Conservation (phyloP, 495 filamentous ascomycete species). For the Paragyromitra xinjiangensis region DNA sequence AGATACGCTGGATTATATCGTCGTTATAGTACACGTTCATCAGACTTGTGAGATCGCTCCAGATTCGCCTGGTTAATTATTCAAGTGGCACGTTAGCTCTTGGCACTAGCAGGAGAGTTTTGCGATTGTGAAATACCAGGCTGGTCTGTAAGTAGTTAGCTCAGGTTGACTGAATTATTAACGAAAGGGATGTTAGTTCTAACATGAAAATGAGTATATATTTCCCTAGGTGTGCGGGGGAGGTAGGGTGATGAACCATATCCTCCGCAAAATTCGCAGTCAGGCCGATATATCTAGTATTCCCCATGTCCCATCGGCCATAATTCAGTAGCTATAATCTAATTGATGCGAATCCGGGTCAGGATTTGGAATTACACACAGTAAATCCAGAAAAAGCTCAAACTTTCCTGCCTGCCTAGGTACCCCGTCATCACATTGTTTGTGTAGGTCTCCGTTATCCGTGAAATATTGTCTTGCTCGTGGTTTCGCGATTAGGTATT, state of each 20-base stretch:
- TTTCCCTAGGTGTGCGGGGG: conserved; percentile 12
- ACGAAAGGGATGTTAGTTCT: not conserved
- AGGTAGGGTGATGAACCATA: conserved; percentile 22
- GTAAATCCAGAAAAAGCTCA: conserved; percentile 18
- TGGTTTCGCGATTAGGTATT: conserved; percentile 11
- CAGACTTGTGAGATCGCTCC: conserved; percentile 62
- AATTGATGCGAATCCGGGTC: too few relatives aligned
- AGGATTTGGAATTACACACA: conserved; percentile 4
- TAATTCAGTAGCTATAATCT: not conserved
- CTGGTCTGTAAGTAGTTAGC: conserved; percentile 9
- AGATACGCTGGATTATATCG: conserved; percentile 62
- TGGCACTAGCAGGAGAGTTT: not conserved
- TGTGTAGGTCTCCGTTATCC: conserved; percentile 12
- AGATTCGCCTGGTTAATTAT: conserved; percentile 60
- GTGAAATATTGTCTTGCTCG: conserved; percentile 24
- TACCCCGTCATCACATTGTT: conserved; percentile 17
- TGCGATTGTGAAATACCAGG: not conserved
- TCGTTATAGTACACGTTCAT: conserved; percentile 66
- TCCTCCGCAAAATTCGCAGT: conserved; percentile 23
- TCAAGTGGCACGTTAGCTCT: not conserved
- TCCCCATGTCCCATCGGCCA: not conserved
- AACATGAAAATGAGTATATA: conserved; percentile 23
- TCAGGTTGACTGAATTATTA: not conserved
- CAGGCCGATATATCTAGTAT: conserved; percentile 14
- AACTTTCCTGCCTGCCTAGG: conserved; percentile 27